Evolutionary conservation across 495 filamentous ascomycete genomes (phyloP).

Genomic region (Daldinia caldariorum): DNA sequence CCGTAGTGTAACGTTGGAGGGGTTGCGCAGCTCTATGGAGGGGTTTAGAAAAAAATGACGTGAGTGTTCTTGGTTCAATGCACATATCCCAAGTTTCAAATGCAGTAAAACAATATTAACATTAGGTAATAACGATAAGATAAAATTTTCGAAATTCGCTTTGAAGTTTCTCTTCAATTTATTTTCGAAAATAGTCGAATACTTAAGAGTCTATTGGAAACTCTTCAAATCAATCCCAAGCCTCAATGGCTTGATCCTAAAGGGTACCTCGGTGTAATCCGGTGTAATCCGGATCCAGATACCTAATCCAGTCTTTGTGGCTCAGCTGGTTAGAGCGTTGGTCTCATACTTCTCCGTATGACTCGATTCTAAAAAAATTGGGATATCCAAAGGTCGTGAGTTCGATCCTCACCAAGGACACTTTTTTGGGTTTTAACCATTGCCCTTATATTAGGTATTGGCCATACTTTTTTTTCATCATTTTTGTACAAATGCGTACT

Average conservation of each 20-base stretch:
- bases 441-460: no score
- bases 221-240: no score
- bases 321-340: conserved; percentile 9
- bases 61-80: conserved; percentile 4
- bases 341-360: neutral
- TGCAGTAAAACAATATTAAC: neutral
- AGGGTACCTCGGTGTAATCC: neutral
- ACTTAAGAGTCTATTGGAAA: no score
- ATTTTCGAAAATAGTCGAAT: no score
- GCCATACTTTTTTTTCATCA: no score
- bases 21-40: conserved; percentile 35
- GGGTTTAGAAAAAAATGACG: conserved; percentile 36
- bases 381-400: conserved; percentile 14
- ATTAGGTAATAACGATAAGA: neutral
- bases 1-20: conserved; percentile 10
- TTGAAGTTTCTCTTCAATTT: neutral
- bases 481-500: no score
- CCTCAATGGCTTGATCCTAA: no score
- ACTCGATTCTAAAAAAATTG: neutral
- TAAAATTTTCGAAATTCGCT: neutral
- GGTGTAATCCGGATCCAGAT: no score
- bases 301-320: neutral
- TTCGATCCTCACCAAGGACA: conserved; percentile 8
- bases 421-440: neutral
- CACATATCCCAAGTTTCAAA: conserved; percentile 1